phyloP scores from a whole-genome alignment of 2,329 filamentous ascomycete genomes.

The Clonostachys solani region DNA sequence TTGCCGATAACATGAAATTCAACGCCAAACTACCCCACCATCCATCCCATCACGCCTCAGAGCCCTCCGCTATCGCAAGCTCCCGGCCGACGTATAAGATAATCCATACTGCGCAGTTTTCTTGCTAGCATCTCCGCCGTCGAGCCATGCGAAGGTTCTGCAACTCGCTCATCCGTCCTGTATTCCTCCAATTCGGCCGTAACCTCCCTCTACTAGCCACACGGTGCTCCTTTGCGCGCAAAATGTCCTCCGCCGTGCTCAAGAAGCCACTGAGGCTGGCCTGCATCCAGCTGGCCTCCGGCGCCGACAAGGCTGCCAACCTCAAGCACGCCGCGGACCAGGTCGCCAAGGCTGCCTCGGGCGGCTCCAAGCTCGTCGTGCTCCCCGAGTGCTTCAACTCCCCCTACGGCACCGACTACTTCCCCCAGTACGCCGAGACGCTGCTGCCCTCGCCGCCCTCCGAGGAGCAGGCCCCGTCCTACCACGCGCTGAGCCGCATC shows the following conservation, averaged over 20 bases:
- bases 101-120: no score
- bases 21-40: background rate
- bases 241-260: conserved; percentile 46
- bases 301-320: conserved; percentile 80
- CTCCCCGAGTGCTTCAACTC: conserved; percentile 99
- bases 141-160: conserved; percentile 2
- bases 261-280: conserved; percentile 76
- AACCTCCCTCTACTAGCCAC: conserved; percentile 2
- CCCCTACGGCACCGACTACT: conserved; percentile 81
- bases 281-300: conserved; percentile 76
- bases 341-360: conserved; percentile 73
- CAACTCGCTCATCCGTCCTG: no score
- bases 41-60: background rate
- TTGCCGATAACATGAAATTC: no score
- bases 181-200: no score
- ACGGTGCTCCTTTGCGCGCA: conserved; percentile 17
- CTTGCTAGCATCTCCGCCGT: background rate
- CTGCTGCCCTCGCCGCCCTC: conserved; percentile 74
- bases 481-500: conserved; percentile 76
- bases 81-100: no score
- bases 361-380: conserved; percentile 81
- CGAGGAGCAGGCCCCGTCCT: conserved; percentile 70
- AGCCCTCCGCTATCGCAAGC: background rate
- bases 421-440: conserved; percentile 86
- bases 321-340: conserved; percentile 76